Evolutionary conservation across 2,329 filamentous ascomycete species (phyloP).

Genomic region (Cercospora brassicicola): DNA sequence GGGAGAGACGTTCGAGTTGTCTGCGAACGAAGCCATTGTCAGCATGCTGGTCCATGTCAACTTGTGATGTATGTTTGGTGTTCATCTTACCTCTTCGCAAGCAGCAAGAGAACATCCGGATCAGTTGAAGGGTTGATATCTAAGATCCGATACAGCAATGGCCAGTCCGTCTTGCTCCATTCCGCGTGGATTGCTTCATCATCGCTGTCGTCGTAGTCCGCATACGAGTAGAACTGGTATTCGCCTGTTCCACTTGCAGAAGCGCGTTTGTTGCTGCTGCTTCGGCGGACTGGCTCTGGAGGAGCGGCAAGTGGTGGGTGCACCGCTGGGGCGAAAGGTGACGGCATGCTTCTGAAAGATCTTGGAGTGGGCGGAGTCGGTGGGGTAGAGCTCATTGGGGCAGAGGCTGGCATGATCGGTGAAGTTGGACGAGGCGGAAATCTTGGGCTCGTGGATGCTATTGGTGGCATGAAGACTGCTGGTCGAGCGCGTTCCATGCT

Average conservation of each 20-base stretch:
- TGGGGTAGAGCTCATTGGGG: background rate
- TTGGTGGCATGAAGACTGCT: background rate
- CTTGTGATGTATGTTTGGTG: background rate
- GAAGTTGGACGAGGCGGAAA: background rate
- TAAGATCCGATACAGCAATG: slow-evolving; percentile 32
- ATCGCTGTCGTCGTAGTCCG: slow-evolving; percentile 19
- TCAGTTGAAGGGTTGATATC: slow-evolving; percentile 28
- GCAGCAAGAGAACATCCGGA: slow-evolving; percentile 16
- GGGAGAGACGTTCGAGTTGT: slow-evolving; percentile 20
- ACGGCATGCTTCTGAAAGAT: slow-evolving; percentile 1
- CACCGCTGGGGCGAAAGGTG: slow-evolving; percentile 4
- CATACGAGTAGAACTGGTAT: slow-evolving; percentile 18
- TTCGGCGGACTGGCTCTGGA: background rate
- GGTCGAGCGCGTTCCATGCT: background rate
- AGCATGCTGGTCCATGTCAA: background rate
- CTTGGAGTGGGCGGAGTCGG: background rate
- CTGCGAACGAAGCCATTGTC: slow-evolving; percentile 11
- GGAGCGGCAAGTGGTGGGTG: background rate
- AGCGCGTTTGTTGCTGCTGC: background rate
- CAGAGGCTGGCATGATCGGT: background rate
- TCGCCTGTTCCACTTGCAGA: slow-evolving; percentile 7
- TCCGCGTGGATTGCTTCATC: slow-evolving; percentile 14
- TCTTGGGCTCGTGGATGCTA: background rate
- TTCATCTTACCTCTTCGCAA: slow-evolving; percentile 22
- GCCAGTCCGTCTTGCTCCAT: slow-evolving; percentile 24